phyloP scores from a whole-genome alignment of 1,284 basidiomycete genomes.

The Irpex sp. region DNA sequence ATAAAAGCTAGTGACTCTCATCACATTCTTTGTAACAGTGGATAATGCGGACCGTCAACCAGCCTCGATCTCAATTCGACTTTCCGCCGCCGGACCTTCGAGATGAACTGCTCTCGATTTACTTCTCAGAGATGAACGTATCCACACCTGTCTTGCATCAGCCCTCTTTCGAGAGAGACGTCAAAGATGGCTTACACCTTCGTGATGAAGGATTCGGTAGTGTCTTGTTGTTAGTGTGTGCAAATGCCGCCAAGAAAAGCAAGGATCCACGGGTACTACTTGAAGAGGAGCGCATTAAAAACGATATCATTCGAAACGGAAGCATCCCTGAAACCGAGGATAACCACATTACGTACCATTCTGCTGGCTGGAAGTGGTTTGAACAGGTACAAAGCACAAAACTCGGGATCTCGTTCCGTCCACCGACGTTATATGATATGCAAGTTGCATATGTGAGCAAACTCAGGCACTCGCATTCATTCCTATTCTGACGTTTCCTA shows the following conservation, averaged over 20 bases:
- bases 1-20: not conserved
- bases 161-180: slow-evolving; percentile 40
- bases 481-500: not conserved
- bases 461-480: not conserved
- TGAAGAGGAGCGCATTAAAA: not conserved
- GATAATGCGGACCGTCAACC: not conserved
- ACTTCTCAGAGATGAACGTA: slow-evolving; percentile 40
- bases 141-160: slow-evolving; percentile 48
- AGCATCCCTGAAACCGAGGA: not conserved
- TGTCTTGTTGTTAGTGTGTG: slow-evolving; percentile 48
- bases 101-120: slow-evolving; percentile 40
- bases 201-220: slow-evolving; percentile 43
- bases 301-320: not conserved
- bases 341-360: slow-evolving; percentile 17
- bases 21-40: not conserved
- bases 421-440: slow-evolving; percentile 46
- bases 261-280: slow-evolving; percentile 53
- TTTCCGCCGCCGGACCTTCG: slow-evolving; percentile 10
- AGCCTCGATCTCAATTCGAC: not conserved
- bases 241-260: slow-evolving; percentile 45
- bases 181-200: slow-evolving; percentile 36
- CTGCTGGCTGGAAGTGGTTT: slow-evolving; percentile 13
- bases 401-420: not conserved
- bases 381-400: not conserved
- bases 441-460: slow-evolving; percentile 41